Base-by-base conservation (phyloP, 2,329 filamentous ascomycete species). In the Coccinonectria pachysandricola region DNA sequence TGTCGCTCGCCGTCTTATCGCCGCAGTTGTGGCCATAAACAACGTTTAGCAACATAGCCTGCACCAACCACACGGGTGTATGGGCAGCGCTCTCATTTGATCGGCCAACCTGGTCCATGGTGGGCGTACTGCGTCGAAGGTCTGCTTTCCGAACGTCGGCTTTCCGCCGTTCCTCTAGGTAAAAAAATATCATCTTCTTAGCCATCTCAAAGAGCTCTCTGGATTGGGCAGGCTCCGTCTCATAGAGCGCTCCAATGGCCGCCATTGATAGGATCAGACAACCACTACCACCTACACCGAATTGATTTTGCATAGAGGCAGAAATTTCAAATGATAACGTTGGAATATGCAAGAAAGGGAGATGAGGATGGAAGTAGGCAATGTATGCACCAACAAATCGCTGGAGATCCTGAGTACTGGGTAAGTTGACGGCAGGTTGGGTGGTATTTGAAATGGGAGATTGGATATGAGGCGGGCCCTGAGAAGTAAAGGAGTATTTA, bases 1-100 rank as follows among this genome's bases (percentile, higher is more conserved):
- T 92, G 50, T 95, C 86, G 34, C 83, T 85, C 12, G 85, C 81
- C 28, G 76, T 79, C 59, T 92, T 88, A 52, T 96, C 88, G 19
- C 83, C 85, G 50, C 86, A 93, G 41, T 93, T 92, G 53, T 95
- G 84, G 9, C 88, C 88, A 50, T 94, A 96, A 10, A 95, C 82
- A 19, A 96, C 83, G 49, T 94, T 96, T 26, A 98, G 67, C 7
- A 96, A 64, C 88, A 96, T 96, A 1, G 88, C 85, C 55, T 96
- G 91, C 10, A 96, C 86, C 14, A 98, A 68, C 87, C 88, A 96
- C 20, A 95, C 67, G 1, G 88, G 88, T 3, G 87, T 88, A 40
- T 84, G 75, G 19, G 75, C 69, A 10, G 74, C 66, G 25, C 68
- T 68, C 32, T 84, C 79, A 28, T 64, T 57, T 11, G 55, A 50